These are phyloP conservation scores for Skeletonema tropicum DNA, from an alignment of 108 stramenopile genomes.

Conservation along the genomic window DNA sequence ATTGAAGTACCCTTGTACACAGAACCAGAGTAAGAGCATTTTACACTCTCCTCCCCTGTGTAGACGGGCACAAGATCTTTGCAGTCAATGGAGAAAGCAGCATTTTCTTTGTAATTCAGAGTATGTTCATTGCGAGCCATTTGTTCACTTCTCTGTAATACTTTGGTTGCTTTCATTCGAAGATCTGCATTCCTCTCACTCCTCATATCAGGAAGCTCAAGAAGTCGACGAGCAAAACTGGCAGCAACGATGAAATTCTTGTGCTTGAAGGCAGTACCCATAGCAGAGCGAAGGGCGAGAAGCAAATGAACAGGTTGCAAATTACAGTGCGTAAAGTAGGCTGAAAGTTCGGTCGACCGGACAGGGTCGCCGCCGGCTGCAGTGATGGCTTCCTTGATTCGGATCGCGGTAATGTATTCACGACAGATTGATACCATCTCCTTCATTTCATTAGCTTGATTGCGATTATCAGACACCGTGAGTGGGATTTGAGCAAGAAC, in stretches of 20 bases:
- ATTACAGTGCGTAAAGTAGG: slow-evolving; percentile 99
- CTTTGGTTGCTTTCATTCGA: slow-evolving; percentile 92
- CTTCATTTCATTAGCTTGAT: slow-evolving; percentile 92
- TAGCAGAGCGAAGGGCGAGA: slow-evolving; percentile 96
- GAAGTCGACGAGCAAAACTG: slow-evolving; percentile 95
- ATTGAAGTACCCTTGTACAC: slow-evolving; percentile 69
- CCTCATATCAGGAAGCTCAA: slow-evolving; percentile 96
- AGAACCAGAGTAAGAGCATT: slow-evolving; percentile 92
- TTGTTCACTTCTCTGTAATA: slow-evolving; percentile 96
- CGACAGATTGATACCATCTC: slow-evolving; percentile 92
- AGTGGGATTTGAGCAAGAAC: slow-evolving; percentile 91
- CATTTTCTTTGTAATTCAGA: slow-evolving; percentile 96
- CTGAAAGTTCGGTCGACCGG: slow-evolving; percentile 94
- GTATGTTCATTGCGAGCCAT: slow-evolving; percentile 96
- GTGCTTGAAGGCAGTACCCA: slow-evolving; percentile 98
- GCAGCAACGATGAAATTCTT: slow-evolving; percentile 97
- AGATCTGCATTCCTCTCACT: slow-evolving; percentile 94
- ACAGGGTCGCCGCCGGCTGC: slow-evolving; percentile 74
- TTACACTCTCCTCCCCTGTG: slow-evolving; percentile 60
- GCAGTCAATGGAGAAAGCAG: slow-evolving; percentile 94
- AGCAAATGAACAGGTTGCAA: slow-evolving; percentile 96
- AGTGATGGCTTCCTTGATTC: slow-evolving; percentile 90
- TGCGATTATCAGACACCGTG: slow-evolving; percentile 76
- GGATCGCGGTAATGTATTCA: slow-evolving; percentile 97
- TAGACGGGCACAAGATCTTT: slow-evolving; percentile 91